These are phyloP conservation scores for Acacia confusa DNA, from an alignment of 306 rosid species.

Conservation along the genomic window DNA sequence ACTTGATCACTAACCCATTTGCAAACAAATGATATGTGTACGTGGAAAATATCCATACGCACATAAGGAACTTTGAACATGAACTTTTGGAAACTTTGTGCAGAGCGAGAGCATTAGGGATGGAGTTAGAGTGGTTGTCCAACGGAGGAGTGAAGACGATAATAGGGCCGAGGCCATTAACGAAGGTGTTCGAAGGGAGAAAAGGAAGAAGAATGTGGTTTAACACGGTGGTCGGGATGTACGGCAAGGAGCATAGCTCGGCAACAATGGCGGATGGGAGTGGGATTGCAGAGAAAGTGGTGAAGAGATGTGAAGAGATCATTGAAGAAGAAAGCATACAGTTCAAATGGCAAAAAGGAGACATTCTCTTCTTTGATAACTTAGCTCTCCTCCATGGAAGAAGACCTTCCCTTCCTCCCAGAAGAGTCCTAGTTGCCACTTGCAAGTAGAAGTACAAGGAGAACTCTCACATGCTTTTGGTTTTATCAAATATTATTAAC, in stretches of 20 bases:
- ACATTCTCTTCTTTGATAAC: slow-evolving; percentile 83
- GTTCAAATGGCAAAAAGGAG: slow-evolving; percentile 88
- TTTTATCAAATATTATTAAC: neutral
- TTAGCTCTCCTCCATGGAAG: slow-evolving; percentile 84
- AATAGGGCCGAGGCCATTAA: slow-evolving; percentile 54
- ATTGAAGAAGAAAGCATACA: slow-evolving; percentile 93
- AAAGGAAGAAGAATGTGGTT: slow-evolving; percentile 87
- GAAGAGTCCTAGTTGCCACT: slow-evolving; percentile 69
- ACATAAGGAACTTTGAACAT: neutral
- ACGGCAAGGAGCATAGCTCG: slow-evolving; percentile 77
- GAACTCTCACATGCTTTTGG: neutral
- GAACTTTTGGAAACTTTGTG: neutral
- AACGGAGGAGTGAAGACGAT: slow-evolving; percentile 63
- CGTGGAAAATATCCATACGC: neutral
- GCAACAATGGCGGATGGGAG: slow-evolving; percentile 78
- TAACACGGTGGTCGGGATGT: slow-evolving; percentile 78
- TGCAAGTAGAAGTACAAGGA: slow-evolving; percentile 34
- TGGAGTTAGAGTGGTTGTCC: slow-evolving; percentile 76
- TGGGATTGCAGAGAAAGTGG: slow-evolving; percentile 57
- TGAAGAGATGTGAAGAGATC: slow-evolving; percentile 74
- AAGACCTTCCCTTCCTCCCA: slow-evolving; percentile 90
- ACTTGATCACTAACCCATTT: no score
- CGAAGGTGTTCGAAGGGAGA: slow-evolving; percentile 79
- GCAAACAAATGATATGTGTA: neutral
- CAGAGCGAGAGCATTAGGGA: slow-evolving; percentile 70